phyloP scores from a whole-genome alignment of 2,329 filamentous ascomycete genomes.

The Harringtonia aguacate region DNA sequence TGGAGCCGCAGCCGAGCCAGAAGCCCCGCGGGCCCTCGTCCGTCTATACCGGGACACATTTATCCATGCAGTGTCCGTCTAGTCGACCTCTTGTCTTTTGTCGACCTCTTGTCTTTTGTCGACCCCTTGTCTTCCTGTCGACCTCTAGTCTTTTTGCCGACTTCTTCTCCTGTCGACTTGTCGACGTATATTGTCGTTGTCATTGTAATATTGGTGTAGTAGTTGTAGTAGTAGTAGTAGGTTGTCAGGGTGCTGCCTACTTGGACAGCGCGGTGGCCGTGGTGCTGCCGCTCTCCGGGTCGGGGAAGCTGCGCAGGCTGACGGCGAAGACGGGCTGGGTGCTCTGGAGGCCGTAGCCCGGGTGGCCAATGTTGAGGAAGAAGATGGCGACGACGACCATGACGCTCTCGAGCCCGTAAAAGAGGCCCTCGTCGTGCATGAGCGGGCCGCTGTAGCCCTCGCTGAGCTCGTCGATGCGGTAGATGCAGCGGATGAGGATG shows the following conservation, averaged over 20 bases:
- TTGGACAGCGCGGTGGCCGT: not conserved
- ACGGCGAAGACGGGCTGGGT: not conserved
- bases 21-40: no score
- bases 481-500: constrained; percentile 45
- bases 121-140: no score
- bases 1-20: no score
- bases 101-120: no score
- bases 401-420: constrained; percentile 44
- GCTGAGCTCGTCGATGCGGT: constrained; percentile 53
- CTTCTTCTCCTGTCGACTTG: no score
- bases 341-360: constrained; percentile 10
- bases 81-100: no score
- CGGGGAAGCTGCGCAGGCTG: not conserved
- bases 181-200: no score
- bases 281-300: not conserved
- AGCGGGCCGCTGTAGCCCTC: constrained; percentile 48
- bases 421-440: constrained; percentile 38
- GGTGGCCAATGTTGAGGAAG: constrained; percentile 10
- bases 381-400: constrained; percentile 11
- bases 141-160: no score
- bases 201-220: no score
- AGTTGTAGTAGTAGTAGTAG: not conserved
- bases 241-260: not conserved
- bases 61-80: no score
- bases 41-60: no score